These are phyloP conservation scores for Chlorella sp. DNA, from an alignment of 139 green algal genomes.

Conservation along the genomic window DNA sequence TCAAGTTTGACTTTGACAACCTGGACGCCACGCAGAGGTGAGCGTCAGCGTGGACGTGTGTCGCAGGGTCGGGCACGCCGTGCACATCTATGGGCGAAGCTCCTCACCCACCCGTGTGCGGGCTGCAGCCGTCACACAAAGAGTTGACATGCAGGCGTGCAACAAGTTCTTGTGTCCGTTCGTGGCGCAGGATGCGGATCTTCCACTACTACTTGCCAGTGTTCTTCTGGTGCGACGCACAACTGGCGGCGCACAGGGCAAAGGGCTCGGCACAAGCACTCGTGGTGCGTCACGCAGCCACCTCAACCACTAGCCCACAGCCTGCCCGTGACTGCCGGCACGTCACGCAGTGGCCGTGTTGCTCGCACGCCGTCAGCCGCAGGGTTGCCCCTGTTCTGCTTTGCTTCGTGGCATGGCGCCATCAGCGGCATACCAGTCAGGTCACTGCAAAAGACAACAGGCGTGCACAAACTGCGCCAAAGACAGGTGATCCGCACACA, in stretches of 20 bases:
- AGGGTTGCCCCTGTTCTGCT: not conserved
- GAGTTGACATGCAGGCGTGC: not conserved
- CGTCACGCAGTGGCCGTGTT: not conserved
- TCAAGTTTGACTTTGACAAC: constrained; percentile 14
- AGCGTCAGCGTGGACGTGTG: not conserved
- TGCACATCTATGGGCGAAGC: too few relatives aligned
- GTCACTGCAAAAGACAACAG: too few relatives aligned
- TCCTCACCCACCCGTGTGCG: too few relatives aligned
- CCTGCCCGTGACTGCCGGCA: not conserved
- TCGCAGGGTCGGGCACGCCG: too few relatives aligned
- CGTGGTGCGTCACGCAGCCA: constrained; percentile 14
- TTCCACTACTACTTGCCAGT: constrained; percentile 94
- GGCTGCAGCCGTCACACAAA: too few relatives aligned
- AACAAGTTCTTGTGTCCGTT: not conserved
- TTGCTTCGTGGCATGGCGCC: too few relatives aligned
- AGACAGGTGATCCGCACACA: too few relatives aligned
- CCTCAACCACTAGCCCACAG: not conserved
- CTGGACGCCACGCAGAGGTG: constrained; percentile 19
- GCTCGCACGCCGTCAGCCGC: not conserved
- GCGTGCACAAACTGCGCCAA: too few relatives aligned
- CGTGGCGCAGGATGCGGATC: constrained; percentile 57
- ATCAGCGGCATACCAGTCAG: too few relatives aligned
- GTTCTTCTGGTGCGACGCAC: constrained; percentile 72
- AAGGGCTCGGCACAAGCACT: constrained; percentile 33
- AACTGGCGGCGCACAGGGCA: constrained; percentile 53